A percentile compares a stretch with the other conserved stretches of the same genome.
Evolutionary conservation across 2,329 filamentous ascomycete genomes (phyloP).

Genomic region (Sporothrix inflata): DNA sequence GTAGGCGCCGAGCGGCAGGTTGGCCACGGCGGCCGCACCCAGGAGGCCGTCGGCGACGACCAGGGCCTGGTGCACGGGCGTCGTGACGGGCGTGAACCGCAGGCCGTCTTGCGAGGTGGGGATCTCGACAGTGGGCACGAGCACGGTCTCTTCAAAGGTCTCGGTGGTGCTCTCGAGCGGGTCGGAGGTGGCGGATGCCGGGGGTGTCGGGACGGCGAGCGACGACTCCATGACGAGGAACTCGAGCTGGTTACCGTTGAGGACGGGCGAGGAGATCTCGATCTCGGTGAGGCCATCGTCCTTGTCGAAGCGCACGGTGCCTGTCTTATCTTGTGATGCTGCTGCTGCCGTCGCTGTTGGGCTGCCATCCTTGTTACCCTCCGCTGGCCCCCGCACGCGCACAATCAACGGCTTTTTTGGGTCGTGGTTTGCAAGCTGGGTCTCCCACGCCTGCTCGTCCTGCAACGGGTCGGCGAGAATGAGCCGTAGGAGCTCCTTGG

Average conservation of each 20-base stretch:
- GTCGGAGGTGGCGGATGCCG: constrained; percentile 36
- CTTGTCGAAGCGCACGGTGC: neutral
- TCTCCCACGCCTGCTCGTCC: constrained; percentile 68
- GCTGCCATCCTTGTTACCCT: constrained; percentile 37
- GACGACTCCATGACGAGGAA: constrained; percentile 57
- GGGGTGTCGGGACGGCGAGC: constrained; percentile 50
- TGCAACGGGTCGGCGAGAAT: constrained; percentile 71
- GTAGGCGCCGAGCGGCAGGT: constrained; percentile 47
- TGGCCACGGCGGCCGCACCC: constrained; percentile 61
- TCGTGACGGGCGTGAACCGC: constrained; percentile 68
- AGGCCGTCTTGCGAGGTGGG: constrained; percentile 57
- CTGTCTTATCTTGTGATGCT: constrained; percentile 31
- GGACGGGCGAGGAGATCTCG: constrained; percentile 62
- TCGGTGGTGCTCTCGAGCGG: constrained; percentile 45
- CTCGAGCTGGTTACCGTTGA: constrained; percentile 67
- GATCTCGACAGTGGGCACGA: constrained; percentile 77
- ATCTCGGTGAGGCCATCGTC: constrained; percentile 59
- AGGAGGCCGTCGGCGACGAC: constrained; percentile 73
- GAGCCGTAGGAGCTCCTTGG: constrained; percentile 68
- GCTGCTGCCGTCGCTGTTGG: constrained; percentile 35
- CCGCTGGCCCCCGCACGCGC: constrained; percentile 48
- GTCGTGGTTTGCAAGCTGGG: constrained; percentile 57
- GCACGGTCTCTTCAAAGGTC: constrained; percentile 63
- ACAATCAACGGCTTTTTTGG: constrained; percentile 64
- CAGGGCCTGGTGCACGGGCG: constrained; percentile 82